phyloP scores from a whole-genome alignment of 2,329 filamentous ascomycete species.

The Ceratocystis smalleyi region DNA sequence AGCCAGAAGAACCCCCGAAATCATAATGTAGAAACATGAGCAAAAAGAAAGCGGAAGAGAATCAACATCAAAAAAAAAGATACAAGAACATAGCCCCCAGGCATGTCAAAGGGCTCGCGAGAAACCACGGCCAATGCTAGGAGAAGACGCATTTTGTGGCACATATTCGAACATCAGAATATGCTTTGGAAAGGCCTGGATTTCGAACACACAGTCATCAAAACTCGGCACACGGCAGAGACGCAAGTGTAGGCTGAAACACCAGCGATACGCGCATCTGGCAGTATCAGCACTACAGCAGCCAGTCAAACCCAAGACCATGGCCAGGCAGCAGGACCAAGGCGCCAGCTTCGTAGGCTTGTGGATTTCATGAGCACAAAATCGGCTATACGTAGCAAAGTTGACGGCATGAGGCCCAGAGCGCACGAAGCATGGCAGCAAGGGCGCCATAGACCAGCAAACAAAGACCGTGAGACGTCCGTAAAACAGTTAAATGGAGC shows the following conservation, averaged over 20 bases:
- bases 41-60: slow-evolving; percentile 19
- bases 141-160: not conserved
- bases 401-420: not conserved
- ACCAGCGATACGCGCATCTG: not conserved
- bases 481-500: not conserved
- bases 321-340: not conserved
- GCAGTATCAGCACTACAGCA: not conserved
- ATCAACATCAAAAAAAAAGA: slow-evolving; percentile 17
- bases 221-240: not conserved
- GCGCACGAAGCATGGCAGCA: not conserved
- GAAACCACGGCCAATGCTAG: not conserved
- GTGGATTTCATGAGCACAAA: not conserved
- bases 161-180: not conserved
- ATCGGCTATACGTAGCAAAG: not conserved
- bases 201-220: not conserved
- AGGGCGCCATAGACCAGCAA: not conserved
- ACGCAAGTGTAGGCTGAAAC: not conserved
- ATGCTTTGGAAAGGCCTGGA: not conserved
- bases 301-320: not conserved
- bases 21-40: slow-evolving; percentile 18
- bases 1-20: slow-evolving; percentile 21
- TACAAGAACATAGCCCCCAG: not conserved
- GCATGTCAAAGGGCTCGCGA: not conserved
- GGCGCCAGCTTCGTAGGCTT: not conserved
- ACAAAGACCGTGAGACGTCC: not conserved